Evolutionary conservation across 2,329 filamentous ascomycete genomes (phyloP), one percentile per base, ranked within the genome.

Genomic region (Dryadomyces sulphureus): DNA sequence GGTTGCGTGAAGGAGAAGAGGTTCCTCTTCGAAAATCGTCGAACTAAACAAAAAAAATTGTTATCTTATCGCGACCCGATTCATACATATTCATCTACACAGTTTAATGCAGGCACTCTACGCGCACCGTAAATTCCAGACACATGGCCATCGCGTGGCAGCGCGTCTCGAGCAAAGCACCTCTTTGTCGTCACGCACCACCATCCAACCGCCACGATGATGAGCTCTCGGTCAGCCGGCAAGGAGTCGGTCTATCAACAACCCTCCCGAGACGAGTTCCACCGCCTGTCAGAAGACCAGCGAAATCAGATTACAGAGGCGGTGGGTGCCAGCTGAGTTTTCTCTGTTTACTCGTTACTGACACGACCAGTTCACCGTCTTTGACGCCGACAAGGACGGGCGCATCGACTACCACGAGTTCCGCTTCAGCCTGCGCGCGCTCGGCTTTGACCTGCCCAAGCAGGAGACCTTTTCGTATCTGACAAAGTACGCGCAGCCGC

Each of bases 391-490:
- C 71, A 90, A 93, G 62, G 89, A 96, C 67, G 77, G 81, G 41
- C 80, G 84, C 63, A 86, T 98, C 59, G 90, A 96, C 68, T 96
- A 94, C 70, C 92, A 96, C 67, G 92, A 98, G 66, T 85, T 96
- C 61, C 90, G 92, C 64, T 92, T 96, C 66, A 88, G 90, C 50
- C 81, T 96, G 57, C 92, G 93, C 61, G 92, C 92, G 4, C 79
- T 98, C 1, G 92, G 92, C 53, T 96, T 96, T 68, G 87, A 93
- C 57, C 72, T 94, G 43, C 75, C 86, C 49, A 94, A 94, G 62
- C 70, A 79, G 51, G 87, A 94, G 55, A 87, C 94, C 50, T 81
- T 90, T 56, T 69, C 74, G 40, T 77, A 93, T 51, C 75, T 98
- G 50, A 83, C 86, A 49, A 73, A 77, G n/a, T 80, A 92, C 62